Evolutionary conservation across 352 stramenopile species (phyloP).

Genomic region (Phytophthora citrophthora): DNA sequence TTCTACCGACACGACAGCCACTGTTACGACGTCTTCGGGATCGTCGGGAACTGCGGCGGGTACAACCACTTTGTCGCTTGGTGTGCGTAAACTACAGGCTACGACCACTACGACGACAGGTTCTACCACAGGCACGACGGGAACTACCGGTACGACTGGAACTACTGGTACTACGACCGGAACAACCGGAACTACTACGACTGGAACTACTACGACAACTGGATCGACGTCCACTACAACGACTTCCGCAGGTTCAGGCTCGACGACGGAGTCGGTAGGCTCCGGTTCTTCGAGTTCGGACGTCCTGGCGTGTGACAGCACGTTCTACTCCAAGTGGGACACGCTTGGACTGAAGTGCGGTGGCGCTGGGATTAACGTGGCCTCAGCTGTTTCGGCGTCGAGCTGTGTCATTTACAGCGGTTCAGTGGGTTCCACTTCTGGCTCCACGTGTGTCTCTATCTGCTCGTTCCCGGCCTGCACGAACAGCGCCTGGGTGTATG

Average conservation of each 20-base stretch:
- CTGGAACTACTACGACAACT: conserved; percentile 14
- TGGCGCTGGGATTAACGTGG: conserved; percentile 51
- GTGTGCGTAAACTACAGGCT: conserved; percentile 19
- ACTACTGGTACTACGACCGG: conserved; percentile 10
- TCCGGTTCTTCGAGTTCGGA: conserved; percentile 34
- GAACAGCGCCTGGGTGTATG: conserved; percentile 67
- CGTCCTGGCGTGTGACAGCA: conserved; percentile 71
- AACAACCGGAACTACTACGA: conserved; percentile 27
- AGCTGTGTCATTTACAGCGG: conserved; percentile 85
- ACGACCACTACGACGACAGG: conserved; percentile 16
- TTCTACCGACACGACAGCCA: conserved; percentile 19
- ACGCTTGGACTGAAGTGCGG: conserved; percentile 71
- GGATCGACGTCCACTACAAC: conserved; percentile 20
- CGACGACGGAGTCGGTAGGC: conserved; percentile 11
- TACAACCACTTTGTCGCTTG: conserved; percentile 3
- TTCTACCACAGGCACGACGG: conserved; percentile 9
- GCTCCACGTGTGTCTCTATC: conserved; percentile 77
- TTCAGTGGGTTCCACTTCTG: conserved; percentile 45
- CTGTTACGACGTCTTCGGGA: conserved; percentile 26
- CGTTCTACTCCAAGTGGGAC: conserved; percentile 82
- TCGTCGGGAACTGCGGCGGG: conserved; percentile 14
- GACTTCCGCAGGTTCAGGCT: conserved; percentile 20
- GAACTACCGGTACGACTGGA: conserved; percentile 17
- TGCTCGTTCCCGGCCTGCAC: conserved; percentile 80
- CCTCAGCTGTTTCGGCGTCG: conserved; percentile 50